These are phyloP conservation scores for Geosmithia morbida DNA, from an alignment of 2,329 filamentous ascomycete genomes.

Conservation along the genomic window DNA sequence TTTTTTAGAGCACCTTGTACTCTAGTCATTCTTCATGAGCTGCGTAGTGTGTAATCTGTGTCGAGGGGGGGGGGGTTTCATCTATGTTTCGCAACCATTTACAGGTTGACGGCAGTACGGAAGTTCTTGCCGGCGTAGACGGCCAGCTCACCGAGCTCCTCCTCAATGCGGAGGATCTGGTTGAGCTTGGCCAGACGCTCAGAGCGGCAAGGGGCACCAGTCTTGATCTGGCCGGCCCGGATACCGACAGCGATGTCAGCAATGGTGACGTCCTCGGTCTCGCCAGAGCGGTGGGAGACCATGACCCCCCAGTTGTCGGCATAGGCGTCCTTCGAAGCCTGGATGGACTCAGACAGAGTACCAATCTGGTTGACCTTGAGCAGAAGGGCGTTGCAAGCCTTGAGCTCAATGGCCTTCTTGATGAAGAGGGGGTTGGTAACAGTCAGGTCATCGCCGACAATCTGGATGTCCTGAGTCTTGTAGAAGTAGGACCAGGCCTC, in stretches of 20 bases:
- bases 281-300: constrained; percentile 97
- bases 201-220: constrained; percentile 86
- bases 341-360: constrained; percentile 96
- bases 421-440: constrained; percentile 98
- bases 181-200: constrained; percentile 99
- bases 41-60: too few relatives aligned
- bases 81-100: constrained; percentile 20
- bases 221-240: constrained; percentile 97
- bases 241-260: constrained; percentile 96
- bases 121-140: constrained; percentile 87
- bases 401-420: constrained; percentile 98
- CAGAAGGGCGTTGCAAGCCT: constrained; percentile 94
- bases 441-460: constrained; percentile 96
- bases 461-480: constrained; percentile 97
- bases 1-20: too few relatives aligned
- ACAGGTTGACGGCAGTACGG: constrained; percentile 81
- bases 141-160: constrained; percentile 87
- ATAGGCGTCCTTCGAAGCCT: constrained; percentile 97
- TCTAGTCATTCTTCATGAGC: too few relatives aligned
- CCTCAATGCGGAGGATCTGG: constrained; percentile 99
- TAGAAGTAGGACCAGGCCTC: constrained; percentile 99
- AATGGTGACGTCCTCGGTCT: constrained; percentile 99
- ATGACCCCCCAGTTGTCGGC: constrained; percentile 96
- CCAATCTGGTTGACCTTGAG: constrained; percentile 99
- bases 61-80: too few relatives aligned